These are phyloP conservation scores for Chaetomium globosum DNA, from an alignment of 2,329 filamentous ascomycete species.

Conservation along the genomic window DNA sequence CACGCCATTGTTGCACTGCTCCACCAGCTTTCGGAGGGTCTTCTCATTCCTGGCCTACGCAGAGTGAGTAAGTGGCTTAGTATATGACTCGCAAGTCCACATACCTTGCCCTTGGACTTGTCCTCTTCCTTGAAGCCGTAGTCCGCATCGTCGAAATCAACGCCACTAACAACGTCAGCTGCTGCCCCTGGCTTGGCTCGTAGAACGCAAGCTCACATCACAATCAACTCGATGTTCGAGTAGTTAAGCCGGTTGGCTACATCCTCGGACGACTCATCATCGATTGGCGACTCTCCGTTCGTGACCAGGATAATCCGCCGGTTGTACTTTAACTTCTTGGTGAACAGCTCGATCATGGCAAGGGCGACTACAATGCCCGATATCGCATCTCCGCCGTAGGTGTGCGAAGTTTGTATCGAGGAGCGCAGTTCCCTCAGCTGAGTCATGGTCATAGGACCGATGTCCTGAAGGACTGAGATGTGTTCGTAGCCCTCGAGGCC, in stretches of 20 bases:
- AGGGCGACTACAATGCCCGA: slow-evolving; percentile 85
- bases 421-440: slow-evolving; percentile 67
- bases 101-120: slow-evolving; percentile 71
- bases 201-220: slow-evolving; percentile 64
- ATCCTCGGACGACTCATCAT: slow-evolving; percentile 68
- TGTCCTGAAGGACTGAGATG: slow-evolving; percentile 76
- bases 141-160: slow-evolving; percentile 90
- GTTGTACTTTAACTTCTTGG: slow-evolving; percentile 79
- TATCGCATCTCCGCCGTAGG: slow-evolving; percentile 75
- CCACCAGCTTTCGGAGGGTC: slow-evolving; percentile 64
- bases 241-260: slow-evolving; percentile 75
- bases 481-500: slow-evolving; percentile 76
- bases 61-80: slow-evolving; percentile 28
- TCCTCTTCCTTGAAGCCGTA: slow-evolving; percentile 91
- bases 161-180: slow-evolving; percentile 58
- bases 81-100: background rate
- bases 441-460: slow-evolving; percentile 63
- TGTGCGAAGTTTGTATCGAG: slow-evolving; percentile 67
- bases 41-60: slow-evolving; percentile 69
- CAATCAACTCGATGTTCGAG: slow-evolving; percentile 72
- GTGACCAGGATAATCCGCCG: slow-evolving; percentile 84
- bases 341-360: slow-evolving; percentile 79
- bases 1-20: slow-evolving; percentile 67
- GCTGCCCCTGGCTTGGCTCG: background rate
- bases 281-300: slow-evolving; percentile 73